Evolutionary conservation across 2,329 filamentous ascomycete species (phyloP).

Genomic region (Stylonectria norvegica): DNA sequence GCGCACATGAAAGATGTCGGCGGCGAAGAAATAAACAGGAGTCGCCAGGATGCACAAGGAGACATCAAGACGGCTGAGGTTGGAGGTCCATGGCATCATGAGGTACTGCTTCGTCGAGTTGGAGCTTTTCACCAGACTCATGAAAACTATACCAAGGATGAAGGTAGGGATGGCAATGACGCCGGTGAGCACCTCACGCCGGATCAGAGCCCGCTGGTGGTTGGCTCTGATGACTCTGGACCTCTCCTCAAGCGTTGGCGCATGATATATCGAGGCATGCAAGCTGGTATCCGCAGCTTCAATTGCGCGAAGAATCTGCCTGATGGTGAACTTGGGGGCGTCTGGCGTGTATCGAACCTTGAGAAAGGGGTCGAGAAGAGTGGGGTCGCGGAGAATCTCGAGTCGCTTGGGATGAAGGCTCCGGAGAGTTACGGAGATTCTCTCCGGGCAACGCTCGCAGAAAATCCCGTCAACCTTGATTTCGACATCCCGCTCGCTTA

Average conservation of each 20-base stretch:
- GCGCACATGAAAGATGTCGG: constrained; percentile 78
- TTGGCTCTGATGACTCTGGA: constrained; percentile 67
- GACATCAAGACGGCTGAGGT: constrained; percentile 74
- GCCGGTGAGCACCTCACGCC: constrained; percentile 67
- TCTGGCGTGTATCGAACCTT: constrained; percentile 67
- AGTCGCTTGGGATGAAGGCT: constrained; percentile 49
- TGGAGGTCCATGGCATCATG: constrained; percentile 67
- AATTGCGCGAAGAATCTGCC: constrained; percentile 68
- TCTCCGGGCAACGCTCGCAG: constrained; percentile 66
- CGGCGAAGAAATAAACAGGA: constrained; percentile 81
- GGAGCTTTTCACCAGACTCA: constrained; percentile 67
- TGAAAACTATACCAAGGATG: constrained; percentile 84
- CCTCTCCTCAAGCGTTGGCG: constrained; percentile 78
- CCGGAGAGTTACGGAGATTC: constrained; percentile 52
- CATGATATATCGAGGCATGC: constrained; percentile 68
- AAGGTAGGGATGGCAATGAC: constrained; percentile 77
- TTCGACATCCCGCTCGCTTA: constrained; percentile 54
- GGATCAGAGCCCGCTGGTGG: constrained; percentile 65
- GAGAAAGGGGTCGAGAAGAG: constrained; percentile 62
- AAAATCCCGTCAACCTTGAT: constrained; percentile 70
- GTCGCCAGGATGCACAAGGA: constrained; percentile 78
- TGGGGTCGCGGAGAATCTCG: constrained; percentile 52
- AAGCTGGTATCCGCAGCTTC: constrained; percentile 64
- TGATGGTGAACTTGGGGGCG: constrained; percentile 68
- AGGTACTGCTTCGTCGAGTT: constrained; percentile 61